Evolutionary conservation across 495 filamentous ascomycete genomes (phyloP), one percentile per base, ranked within the genome.

Genomic region (Penicillium herquei): DNA sequence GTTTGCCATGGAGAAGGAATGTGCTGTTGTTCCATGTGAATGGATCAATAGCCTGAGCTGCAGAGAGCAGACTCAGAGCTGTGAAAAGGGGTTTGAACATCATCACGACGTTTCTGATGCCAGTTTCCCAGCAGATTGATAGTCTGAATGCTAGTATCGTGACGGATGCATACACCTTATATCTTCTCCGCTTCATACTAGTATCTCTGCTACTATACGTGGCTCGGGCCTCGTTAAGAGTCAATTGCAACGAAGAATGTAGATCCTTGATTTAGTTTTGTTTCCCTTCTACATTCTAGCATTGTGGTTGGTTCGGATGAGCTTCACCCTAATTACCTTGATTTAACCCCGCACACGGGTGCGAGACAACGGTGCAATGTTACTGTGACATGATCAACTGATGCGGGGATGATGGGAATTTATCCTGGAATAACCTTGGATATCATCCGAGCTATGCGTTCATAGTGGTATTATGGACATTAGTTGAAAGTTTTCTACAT

Each of bases 1-100:
- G 73, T 41, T 69, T 59, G 50, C 72, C 72, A 63, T 76, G 42
- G 6, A 78, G 67, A 13, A 76, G 67, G 53, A 79, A 79, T 6
- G 69, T 70, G 33, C 51, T 58, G 52, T 62, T 51, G 14, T 52
- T 53, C 34, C 54, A 65, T 12, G 26, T 46, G 26, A 65, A 65
- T 8, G 59, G 52, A 3, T 51, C 52, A n/a, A 34, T 40, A 14
- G 48, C 53, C 39, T 39, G 52, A 10, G 39, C 52, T n/a, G 50
- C 32, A 6, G 42, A 49, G 1, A 58, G 10, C 3, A 62, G 31
- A 14, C 47, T 18, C 21, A 48, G 39, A 32, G 50, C 42, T 16
- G 50, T 13, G 7, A 62, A n/a, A 6, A 46, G 37, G 11, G 16
- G 26, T 17, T 53, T 50, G 1, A 53, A 8, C 6, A 53, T 4